Evolutionary conservation across 345 rosid genomes (phyloP).

Genomic region (Sonneratia caseolaris): DNA sequence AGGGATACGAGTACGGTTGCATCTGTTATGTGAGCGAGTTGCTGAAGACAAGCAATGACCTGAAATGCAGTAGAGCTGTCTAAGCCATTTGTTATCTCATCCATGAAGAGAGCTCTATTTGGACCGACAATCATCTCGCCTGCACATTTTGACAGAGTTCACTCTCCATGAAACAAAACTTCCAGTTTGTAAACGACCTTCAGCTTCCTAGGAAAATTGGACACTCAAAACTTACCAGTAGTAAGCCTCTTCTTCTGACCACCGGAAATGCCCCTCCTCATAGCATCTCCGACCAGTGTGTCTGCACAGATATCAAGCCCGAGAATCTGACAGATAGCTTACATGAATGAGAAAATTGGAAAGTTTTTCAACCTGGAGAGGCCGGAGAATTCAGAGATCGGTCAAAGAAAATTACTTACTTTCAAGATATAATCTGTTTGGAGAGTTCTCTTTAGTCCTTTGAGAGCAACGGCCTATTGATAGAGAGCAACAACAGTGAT

Average conservation of each 20-base stretch:
- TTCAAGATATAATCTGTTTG: conserved; percentile 44
- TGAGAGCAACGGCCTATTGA: conserved; percentile 30
- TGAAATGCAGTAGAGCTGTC: conserved; percentile 65
- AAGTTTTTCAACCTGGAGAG: neutral
- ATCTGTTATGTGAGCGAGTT: conserved; percentile 43
- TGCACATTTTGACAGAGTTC: conserved; percentile 10
- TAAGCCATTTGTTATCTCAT: conserved; percentile 56
- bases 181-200: neutral
- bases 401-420: conserved; percentile 13
- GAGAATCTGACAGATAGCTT: conserved; percentile 18
- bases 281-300: conserved; percentile 34
- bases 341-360: neutral
- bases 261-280: conserved; percentile 43
- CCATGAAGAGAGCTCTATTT: conserved; percentile 55
- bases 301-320: conserved; percentile 44
- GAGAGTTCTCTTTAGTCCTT: conserved; percentile 29
- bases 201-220: neutral
- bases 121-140: conserved; percentile 74
- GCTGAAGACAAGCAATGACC: conserved; percentile 47
- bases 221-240: conserved; percentile 21
- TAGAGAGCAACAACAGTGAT: neutral
- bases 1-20: conserved; percentile 49
- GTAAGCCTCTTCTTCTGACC: conserved; percentile 44
- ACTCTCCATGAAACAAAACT: neutral
- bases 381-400: neutral